Conservation (phyloP, 805 yeast species). For the Pichia nanzhaoensis region DNA sequence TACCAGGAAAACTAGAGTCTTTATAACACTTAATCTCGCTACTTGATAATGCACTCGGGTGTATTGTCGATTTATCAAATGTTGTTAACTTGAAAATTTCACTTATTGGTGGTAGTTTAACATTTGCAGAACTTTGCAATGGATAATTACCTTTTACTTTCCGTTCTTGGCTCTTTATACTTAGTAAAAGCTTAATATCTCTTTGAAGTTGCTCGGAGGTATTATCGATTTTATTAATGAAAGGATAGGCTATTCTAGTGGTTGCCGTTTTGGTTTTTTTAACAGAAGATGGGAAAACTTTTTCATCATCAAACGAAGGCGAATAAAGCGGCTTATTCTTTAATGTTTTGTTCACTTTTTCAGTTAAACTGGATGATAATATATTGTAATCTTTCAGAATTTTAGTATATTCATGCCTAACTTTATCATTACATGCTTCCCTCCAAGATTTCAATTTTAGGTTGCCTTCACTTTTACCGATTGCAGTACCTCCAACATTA, state of each 20-base stretch:
- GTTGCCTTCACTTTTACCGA: constrained; percentile 23
- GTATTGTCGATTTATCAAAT: constrained; percentile 18
- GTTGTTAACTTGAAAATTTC: constrained; percentile 13
- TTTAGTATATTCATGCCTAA: constrained; percentile 36
- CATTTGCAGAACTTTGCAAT: constrained; percentile 7
- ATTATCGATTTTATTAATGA: background rate
- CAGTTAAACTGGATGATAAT: constrained; percentile 24
- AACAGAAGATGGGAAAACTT: constrained; percentile 15
- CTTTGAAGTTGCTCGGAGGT: background rate
- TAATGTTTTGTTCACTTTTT: background rate
- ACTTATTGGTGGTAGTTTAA: constrained; percentile 20
- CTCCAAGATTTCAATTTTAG: constrained; percentile 39
- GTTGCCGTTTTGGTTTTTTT: constrained; percentile 15
- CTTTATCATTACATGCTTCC: constrained; percentile 34
- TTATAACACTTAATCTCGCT: constrained; percentile 9
- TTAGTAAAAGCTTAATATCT: constrained; percentile 4
- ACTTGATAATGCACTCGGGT: constrained; percentile 14
- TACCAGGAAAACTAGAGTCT: constrained; percentile 6
- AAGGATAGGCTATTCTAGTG: constrained; percentile 18
- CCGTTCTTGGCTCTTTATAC: background rate
- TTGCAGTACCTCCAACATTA: constrained; percentile 21
- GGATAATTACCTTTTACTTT: constrained; percentile 20
- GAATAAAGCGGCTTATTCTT: background rate
- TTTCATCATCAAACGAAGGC: constrained; percentile 4
- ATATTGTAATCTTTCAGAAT: constrained; percentile 34